These are phyloP conservation scores for Trichopus zeylanicus DNA, from an alignment of 116 monocot species.

Conservation along the genomic window DNA sequence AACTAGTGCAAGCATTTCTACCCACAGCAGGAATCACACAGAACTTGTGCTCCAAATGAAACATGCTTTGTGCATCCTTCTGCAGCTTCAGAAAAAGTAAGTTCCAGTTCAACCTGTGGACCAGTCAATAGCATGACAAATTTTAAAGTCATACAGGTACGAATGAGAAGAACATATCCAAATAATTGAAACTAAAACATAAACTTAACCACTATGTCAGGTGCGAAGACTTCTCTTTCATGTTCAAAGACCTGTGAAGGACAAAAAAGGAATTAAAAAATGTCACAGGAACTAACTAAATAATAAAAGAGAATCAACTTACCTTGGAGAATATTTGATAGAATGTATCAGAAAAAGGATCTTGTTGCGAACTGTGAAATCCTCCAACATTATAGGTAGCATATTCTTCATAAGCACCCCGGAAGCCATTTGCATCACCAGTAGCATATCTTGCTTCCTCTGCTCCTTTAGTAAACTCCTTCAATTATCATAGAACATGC, in stretches of 20 bases:
- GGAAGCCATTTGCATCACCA: conserved; percentile 22
- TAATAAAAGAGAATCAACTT: conserved; percentile 2
- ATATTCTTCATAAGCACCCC: conserved; percentile 16
- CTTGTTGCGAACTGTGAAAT: conserved; percentile 23
- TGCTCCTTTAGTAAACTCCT: conserved; percentile 37
- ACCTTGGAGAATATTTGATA: conserved; percentile 96
- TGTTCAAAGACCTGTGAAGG: conserved; percentile 73
- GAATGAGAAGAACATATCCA: background rate
- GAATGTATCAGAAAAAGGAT: conserved; percentile 81
- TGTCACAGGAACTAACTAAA: background rate
- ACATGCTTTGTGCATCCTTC: conserved; percentile 65
- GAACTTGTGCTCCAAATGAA: conserved; percentile 55
- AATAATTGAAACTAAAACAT: conserved; percentile 2
- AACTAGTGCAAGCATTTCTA: conserved; percentile 5
- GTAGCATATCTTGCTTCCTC: conserved; percentile 37
- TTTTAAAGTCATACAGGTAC: background rate
- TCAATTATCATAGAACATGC: conserved; percentile 17
- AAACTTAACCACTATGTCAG: conserved; percentile 61
- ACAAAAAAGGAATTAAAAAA: background rate
- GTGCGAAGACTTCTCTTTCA: conserved; percentile 55
- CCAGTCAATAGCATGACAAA: no score
- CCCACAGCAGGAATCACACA: conserved; percentile 85
- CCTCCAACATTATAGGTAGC: conserved; percentile 12
- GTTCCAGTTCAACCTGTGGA: conserved; percentile 65
- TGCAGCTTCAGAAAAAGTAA: conserved; percentile 89